Base-by-base conservation (phyloP, 192 early-diverging fungal genomes). In the Dispira simplex region DNA sequence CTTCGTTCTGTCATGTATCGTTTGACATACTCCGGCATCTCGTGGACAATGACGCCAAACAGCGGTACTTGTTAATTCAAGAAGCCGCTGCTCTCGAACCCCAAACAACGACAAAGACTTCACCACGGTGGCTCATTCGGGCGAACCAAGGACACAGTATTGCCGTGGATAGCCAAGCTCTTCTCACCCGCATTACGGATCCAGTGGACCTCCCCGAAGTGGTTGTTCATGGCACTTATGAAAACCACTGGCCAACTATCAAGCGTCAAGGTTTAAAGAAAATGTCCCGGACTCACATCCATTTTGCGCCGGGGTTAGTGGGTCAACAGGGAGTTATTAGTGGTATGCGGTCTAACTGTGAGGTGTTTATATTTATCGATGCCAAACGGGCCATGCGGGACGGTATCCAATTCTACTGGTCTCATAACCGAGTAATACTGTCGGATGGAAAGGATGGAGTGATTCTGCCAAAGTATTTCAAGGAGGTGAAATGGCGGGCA, bases 11-110 rank as follows among this genome's bases (percentile, higher is more conserved):
- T 20, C 2, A 49, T 16, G 16, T 16, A 20, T 20, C 48, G 48
- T 21, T 49, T 16, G 48, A 49, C 16, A 2, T 21, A 3, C 9
- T 49, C 3, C 48, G 8, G 48, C 3, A 49, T 16, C 1, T 49
- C 4, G 48, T 49, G 48, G 9, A 16, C 48, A 49, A 49, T 21
- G 48, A 49, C 21, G 21, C 16, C 48, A 49, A 49, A 21, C 48
- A 49, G 48, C 48, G 48, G 16, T 49, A 49, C 48, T 20, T 21
- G 48, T 49, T 49, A 21, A 21, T 49, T 49, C 48, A 49, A 49
- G 18, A 20, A 20, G 3, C 48, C 1, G 48, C 48, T 21, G 48
- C 18, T 21, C 18, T 4, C 3, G 21, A 21, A 49, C 2, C 16
- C 48, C 32, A 39, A n/a, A n/a, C n/a, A n/a, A n/a, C n/a, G 6